Evolutionary conservation across 768 basidiomycete genomes (phyloP), one percentile per base, ranked within the genome.

Genomic region (Collybia mongolica): DNA sequence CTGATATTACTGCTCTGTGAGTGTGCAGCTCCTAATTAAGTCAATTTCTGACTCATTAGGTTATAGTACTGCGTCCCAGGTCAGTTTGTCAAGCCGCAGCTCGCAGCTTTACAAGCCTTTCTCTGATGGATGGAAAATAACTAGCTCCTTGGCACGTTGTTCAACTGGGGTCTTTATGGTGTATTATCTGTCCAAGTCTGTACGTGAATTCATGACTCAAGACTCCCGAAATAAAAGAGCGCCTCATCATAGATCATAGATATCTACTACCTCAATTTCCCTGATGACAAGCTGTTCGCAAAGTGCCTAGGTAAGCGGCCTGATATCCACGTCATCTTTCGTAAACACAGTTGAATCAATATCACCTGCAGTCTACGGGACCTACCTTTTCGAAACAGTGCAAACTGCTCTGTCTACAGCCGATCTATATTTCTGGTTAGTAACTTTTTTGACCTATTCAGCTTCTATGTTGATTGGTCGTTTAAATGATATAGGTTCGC

Each of bases 131-230:
- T n/a, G n/a, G n/a, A n/a, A 20, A 36, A 19, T 32, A 28, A 24
- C 18, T 28, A 56, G 55, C 46, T 53, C 26, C 15, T 56, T 24
- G 55, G 55, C 2, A 53, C 48, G 1, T n/a, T 56, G 12, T 45
- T 53, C 3, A 53, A 53, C 46, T 56, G 55, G 55, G 28, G 22
- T 3, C 32, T 56, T 6, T 51, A 49, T 42, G 55, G 55, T 14
- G 39, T 51, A 2, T 48, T 56, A n/a, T 24, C 44, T 28, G 40
- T 56, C 22, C 51, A 56, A 50, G 46, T 40, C 26, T 48, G 54
- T 52, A 24, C 28, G 54, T 40, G 8, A 2, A 22, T 18, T 12
- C 19, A 12, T 37, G n/a, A 18, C 11, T 5, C 28, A 17, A 35
- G 15, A 2, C 8, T 17, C 18, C 42, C 18, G n/a, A 44, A 44